Evolutionary conservation across 371 early-diverging fungal genomes (phyloP).

Genomic region (Gilbertella persicaria): DNA sequence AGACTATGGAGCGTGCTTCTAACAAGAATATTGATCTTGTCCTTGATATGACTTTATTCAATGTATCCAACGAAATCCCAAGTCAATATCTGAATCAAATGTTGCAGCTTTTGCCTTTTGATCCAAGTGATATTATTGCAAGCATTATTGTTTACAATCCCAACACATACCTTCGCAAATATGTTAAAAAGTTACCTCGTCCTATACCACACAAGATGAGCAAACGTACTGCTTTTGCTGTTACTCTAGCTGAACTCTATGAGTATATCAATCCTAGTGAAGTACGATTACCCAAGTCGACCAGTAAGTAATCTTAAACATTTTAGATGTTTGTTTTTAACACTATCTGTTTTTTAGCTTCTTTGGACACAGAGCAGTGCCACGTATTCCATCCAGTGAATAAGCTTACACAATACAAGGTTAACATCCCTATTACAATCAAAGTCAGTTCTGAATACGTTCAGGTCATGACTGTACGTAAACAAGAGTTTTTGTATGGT

Average conservation of each 20-base stretch:
- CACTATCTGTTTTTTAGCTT: constrained; percentile 39
- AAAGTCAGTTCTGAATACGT: constrained; percentile 82
- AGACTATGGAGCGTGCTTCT: constrained; percentile 60
- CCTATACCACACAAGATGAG: constrained; percentile 62
- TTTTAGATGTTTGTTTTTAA: not conserved
- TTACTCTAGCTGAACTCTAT: constrained; percentile 66
- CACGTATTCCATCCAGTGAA: constrained; percentile 67
- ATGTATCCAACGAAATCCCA: constrained; percentile 80
- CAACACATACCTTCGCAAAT: constrained; percentile 77
- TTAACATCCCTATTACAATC: constrained; percentile 77
- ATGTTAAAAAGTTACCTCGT: constrained; percentile 61
- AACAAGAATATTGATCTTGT: constrained; percentile 76
- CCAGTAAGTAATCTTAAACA: constrained; percentile 39
- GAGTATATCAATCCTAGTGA: constrained; percentile 73
- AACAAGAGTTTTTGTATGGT: constrained; percentile 71
- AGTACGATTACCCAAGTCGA: constrained; percentile 76
- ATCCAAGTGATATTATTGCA: constrained; percentile 53
- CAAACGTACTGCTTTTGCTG: constrained; percentile 67
- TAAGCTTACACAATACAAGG: constrained; percentile 61
- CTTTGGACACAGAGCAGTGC: constrained; percentile 69
- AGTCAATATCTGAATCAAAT: constrained; percentile 76
- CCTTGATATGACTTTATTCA: constrained; percentile 83
- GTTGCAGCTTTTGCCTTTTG: constrained; percentile 71
- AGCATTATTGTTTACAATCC: constrained; percentile 78
- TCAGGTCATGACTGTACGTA: constrained; percentile 72